Percentiles rank a stretch among this genome's conserved stretches.
These are phyloP conservation scores for Bipolaris gigantea DNA, from an alignment of 2,329 filamentous ascomycete genomes.

Conservation along the genomic window DNA sequence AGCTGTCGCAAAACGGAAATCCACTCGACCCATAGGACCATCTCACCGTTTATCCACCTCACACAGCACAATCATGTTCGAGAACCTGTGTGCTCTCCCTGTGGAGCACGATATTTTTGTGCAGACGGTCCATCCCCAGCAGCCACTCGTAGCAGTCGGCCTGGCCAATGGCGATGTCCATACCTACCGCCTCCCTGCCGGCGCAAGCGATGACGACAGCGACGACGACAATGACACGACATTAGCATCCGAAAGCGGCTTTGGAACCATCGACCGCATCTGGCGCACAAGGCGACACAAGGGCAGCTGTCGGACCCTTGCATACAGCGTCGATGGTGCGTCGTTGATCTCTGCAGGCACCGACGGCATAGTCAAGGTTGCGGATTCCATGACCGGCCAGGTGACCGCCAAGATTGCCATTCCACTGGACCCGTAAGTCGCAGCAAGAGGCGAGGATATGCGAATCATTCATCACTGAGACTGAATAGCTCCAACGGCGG, in stretches of 20 bases:
- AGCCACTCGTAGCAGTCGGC: slow-evolving; percentile 84
- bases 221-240: slow-evolving; percentile 57
- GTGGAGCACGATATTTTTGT: slow-evolving; percentile 85
- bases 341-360: slow-evolving; percentile 64
- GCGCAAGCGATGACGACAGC: slow-evolving; percentile 47
- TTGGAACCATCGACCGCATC: slow-evolving; percentile 74
- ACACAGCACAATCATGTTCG: slow-evolving; percentile 65
- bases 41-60: neutral
- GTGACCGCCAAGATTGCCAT: slow-evolving; percentile 83
- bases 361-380: slow-evolving; percentile 65
- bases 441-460: neutral
- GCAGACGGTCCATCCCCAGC: slow-evolving; percentile 80
- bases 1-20: slow-evolving; percentile 11
- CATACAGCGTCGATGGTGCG: slow-evolving; percentile 76
- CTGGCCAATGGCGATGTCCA: slow-evolving; percentile 84
- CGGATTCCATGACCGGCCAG: slow-evolving; percentile 60
- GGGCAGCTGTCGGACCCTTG: slow-evolving; percentile 83
- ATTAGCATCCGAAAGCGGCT: slow-evolving; percentile 59
- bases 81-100: slow-evolving; percentile 88
- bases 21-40: neutral
- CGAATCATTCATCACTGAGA: slow-evolving; percentile 11
- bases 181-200: slow-evolving; percentile 72
- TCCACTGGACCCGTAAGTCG: slow-evolving; percentile 54
- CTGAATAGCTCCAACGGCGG: slow-evolving; percentile 46
- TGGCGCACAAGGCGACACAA: slow-evolving; percentile 93